phyloP scores from a whole-genome alignment of 371 early-diverging fungal species.

The Mortierella sp. region DNA sequence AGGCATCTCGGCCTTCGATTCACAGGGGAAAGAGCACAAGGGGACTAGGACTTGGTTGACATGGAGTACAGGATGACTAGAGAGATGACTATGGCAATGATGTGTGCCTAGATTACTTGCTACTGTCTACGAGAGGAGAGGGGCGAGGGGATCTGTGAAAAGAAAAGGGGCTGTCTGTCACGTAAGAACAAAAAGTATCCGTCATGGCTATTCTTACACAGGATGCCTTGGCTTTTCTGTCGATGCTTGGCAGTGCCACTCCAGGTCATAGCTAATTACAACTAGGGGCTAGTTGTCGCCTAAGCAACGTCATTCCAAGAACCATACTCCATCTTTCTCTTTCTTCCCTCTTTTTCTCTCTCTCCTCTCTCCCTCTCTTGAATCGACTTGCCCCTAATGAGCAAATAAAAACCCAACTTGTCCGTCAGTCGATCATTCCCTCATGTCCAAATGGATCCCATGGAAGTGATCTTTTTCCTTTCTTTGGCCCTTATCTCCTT shows the following conservation, averaged over 20 bases:
- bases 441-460: constrained; percentile 11
- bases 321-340: no score
- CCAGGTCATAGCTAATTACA: no score
- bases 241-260: no score
- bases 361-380: background rate
- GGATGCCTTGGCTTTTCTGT: no score
- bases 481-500: background rate
- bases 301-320: background rate
- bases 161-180: no score
- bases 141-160: no score
- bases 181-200: no score
- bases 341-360: background rate
- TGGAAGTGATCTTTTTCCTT: constrained; percentile 6
- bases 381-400: background rate
- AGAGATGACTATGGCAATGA: no score
- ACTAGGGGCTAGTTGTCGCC: no score
- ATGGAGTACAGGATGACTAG: background rate
- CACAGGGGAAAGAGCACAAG: background rate
- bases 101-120: no score
- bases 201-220: no score
- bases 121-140: no score
- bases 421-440: constrained; percentile 2
- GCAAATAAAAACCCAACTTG: background rate
- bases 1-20: constrained; percentile 9
- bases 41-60: background rate